Evolutionary conservation across 2,329 filamentous ascomycete genomes (phyloP), one percentile per base, ranked within the genome.

Genomic region (Fusarium sp.): DNA sequence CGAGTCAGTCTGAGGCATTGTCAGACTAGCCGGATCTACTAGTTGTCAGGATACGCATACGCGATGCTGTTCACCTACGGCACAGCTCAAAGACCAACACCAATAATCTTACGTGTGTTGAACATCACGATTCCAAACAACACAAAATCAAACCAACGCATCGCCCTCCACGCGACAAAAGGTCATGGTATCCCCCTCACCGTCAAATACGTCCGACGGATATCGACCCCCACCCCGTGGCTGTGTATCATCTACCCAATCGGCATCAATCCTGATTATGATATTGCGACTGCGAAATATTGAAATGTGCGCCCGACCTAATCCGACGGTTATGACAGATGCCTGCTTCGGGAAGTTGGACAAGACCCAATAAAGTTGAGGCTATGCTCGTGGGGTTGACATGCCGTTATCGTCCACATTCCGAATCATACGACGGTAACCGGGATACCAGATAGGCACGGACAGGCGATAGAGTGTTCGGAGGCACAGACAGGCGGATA

Each of bases 181-280:
- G 50, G 27, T 34, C 50, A 54, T 54, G 18, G 27, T 27, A 54
- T 54, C 27, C 48, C 52, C 52, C 32, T 57, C 37, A 43, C 57
- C 37, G 25, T 27, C 32, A 58, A 41, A 58, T 30, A 37, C 39
- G 27, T 25, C 39, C 25, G n/a, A 35, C 41, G 14, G 58, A 48
- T 32, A 6, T 52, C 27, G 10, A 34, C 27, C 27, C 27, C 27
- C 48, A 58, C 8, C 66, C 32, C 18, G 68, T 69, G 72, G 72
- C 72, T 74, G 64, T 75, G 72, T 75, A 32, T 52, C 30, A 37
- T n/a, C n/a, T 35, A 30, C 39, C 72, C 57, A 74, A 69, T 63
- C 39, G 43, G 34, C 14, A 50, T 43, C 25, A 14, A n/a, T n/a
- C 63, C 37, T 54, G 14, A 14, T 18, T 10, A 41, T 25, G 39